phyloP scores from a whole-genome alignment of 345 rosid species.

The Populus euphratica region DNA sequence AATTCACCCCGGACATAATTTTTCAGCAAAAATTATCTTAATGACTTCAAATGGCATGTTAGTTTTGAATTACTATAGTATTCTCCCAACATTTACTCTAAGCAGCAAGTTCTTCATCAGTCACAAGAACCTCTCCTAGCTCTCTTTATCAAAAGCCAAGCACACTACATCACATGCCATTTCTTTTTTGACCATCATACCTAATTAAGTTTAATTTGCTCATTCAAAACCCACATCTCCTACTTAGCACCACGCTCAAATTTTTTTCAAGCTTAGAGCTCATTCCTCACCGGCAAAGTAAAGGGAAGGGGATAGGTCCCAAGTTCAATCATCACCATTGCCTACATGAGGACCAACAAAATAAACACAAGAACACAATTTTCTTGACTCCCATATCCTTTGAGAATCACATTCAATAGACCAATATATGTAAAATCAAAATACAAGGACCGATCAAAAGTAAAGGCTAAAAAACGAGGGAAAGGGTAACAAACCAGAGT shows the following conservation, averaged over 20 bases:
- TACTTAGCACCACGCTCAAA: neutral
- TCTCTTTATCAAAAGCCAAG: neutral
- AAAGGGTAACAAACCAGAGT: conserved; percentile 32
- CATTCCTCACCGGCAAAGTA: neutral
- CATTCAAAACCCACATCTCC: neutral
- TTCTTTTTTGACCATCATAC: neutral
- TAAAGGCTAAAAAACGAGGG: neutral
- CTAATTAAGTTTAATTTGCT: neutral
- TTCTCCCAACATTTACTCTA: neutral
- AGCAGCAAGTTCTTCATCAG: neutral
- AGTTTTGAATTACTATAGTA: too few species aligned
- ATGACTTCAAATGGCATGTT: too few species aligned
- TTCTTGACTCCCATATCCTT: neutral
- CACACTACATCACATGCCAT: neutral
- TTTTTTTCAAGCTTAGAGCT: neutral
- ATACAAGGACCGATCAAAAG: neutral
- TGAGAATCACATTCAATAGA: neutral
- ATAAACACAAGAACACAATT: neutral
- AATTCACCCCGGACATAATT: too few species aligned
- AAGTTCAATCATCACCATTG: neutral
- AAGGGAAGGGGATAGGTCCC: neutral
- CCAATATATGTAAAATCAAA: neutral
- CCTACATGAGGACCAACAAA: neutral
- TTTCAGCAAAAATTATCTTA: too few species aligned
- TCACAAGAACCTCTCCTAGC: neutral